Conservation (phyloP, 1,284 basidiomycete species). For the Inonotus hispidus region DNA sequence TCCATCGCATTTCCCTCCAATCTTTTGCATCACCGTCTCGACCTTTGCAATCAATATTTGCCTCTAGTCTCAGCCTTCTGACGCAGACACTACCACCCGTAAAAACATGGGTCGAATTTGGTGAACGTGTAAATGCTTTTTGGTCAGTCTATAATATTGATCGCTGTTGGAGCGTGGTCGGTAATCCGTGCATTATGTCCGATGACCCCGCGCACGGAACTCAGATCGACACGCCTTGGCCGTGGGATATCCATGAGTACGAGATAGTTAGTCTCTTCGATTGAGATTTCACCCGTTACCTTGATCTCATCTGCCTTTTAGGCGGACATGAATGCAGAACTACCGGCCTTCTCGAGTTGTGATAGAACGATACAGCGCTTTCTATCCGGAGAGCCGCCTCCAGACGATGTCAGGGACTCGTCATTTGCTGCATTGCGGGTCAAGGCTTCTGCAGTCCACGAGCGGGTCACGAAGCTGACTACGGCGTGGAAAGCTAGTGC, state of each 20-base stretch:
- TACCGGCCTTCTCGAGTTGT: background rate
- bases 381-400: conserved; percentile 1
- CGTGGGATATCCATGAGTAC: conserved; percentile 53
- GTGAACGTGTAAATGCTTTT: conserved; percentile 60
- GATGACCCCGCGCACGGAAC: conserved; percentile 32
- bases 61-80: background rate
- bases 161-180: conserved; percentile 55
- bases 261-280: conserved; percentile 37
- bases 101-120: conserved; percentile 43
- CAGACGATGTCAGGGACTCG: background rate
- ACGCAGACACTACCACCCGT: conserved; percentile 24
- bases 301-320: background rate
- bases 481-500: background rate
- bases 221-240: conserved; percentile 62
- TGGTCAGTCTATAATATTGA: conserved; percentile 70
- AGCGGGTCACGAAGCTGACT: background rate
- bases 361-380: conserved; percentile 11
- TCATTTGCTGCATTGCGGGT: conserved; percentile 6
- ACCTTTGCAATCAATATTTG: background rate
- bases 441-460: conserved; percentile 8
- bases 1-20: conserved; percentile 31
- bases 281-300: background rate
- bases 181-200: conserved; percentile 41
- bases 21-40: background rate
- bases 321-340: background rate